phyloP scores from a whole-genome alignment of 768 basidiomycete species.

The Leccinum obscurum region DNA sequence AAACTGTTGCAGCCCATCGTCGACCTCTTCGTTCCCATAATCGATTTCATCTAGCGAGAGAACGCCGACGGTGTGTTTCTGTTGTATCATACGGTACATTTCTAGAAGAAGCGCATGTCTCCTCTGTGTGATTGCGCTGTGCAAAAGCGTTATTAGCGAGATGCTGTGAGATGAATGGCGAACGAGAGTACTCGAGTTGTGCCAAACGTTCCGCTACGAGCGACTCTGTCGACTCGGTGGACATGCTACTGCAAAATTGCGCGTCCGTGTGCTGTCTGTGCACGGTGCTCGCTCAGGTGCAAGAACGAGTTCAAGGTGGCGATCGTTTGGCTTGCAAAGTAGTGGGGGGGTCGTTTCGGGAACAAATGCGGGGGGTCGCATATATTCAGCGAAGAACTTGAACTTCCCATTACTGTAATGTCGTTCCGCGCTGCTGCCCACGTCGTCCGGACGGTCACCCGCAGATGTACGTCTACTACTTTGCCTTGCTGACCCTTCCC shows the following conservation, averaged over 20 bases:
- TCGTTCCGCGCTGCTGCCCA: slow-evolving; percentile 15
- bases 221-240: slow-evolving; percentile 30
- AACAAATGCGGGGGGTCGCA: slow-evolving; percentile 6
- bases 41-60: slow-evolving; percentile 40
- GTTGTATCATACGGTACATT: slow-evolving; percentile 66
- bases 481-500: background rate
- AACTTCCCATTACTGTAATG: slow-evolving; percentile 5
- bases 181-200: slow-evolving; percentile 30
- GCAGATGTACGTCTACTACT: slow-evolving; percentile 25
- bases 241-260: slow-evolving; percentile 22
- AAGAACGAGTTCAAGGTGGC: slow-evolving; percentile 5
- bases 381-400: background rate
- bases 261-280: slow-evolving; percentile 4
- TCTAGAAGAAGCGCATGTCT: slow-evolving; percentile 71
- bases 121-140: slow-evolving; percentile 60
- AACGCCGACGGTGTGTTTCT: slow-evolving; percentile 46
- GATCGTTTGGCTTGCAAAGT: background rate
- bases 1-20: slow-evolving; percentile 47
- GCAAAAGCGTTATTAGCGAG: background rate
- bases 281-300: background rate
- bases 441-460: slow-evolving; percentile 15
- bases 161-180: background rate
- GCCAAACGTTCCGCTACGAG: slow-evolving; percentile 39
- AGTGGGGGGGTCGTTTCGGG: slow-evolving; percentile 2
- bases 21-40: slow-evolving; percentile 30